Conservation (phyloP, 2,329 filamentous ascomycete genomes). For the Aphanocladium album region DNA sequence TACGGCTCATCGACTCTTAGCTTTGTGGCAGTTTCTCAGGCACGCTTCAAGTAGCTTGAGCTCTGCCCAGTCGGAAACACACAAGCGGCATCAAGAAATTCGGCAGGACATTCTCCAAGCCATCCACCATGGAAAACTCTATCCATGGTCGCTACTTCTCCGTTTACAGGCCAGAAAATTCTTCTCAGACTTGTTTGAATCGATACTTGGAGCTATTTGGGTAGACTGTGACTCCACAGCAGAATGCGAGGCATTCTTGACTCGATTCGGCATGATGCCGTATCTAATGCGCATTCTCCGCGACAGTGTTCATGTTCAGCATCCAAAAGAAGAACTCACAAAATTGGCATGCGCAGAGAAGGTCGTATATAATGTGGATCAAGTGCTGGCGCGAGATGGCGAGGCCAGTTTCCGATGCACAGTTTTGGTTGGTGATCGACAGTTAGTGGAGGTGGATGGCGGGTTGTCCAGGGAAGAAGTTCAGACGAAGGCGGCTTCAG, state of each 20-base stretch:
- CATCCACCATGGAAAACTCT: conserved; percentile 47
- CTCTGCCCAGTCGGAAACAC: conserved; percentile 37
- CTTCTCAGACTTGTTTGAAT: conserved; percentile 78
- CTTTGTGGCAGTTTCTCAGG: conserved; percentile 67
- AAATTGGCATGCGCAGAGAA: conserved; percentile 45
- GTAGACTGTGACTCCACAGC: conserved; percentile 66
- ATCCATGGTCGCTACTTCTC: conserved; percentile 73
- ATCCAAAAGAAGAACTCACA: conserved; percentile 66
- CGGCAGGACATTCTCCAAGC: conserved; percentile 44
- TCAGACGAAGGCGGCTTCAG: conserved; percentile 50
- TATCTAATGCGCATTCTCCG: conserved; percentile 59
- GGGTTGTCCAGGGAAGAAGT: conserved; percentile 48
- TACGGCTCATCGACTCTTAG: conserved; percentile 23
- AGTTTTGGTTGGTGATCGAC: conserved; percentile 43
- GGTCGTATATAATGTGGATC: conserved; percentile 48
- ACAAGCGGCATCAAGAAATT: conserved; percentile 42
- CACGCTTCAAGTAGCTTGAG: conserved; percentile 46
- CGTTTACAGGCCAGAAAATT: conserved; percentile 66
- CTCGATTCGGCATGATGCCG: conserved; percentile 58
- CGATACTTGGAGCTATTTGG: conserved; percentile 75
- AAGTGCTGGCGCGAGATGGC: conserved; percentile 16
- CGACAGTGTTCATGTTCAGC: conserved; percentile 49
- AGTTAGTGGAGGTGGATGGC: conserved; percentile 40
- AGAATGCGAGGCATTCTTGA: conserved; percentile 55
- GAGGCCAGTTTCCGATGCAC: conserved; percentile 37